These are phyloP conservation scores for Zarea fungicola DNA, from an alignment of 2,329 filamentous ascomycete species.

Conservation along the genomic window DNA sequence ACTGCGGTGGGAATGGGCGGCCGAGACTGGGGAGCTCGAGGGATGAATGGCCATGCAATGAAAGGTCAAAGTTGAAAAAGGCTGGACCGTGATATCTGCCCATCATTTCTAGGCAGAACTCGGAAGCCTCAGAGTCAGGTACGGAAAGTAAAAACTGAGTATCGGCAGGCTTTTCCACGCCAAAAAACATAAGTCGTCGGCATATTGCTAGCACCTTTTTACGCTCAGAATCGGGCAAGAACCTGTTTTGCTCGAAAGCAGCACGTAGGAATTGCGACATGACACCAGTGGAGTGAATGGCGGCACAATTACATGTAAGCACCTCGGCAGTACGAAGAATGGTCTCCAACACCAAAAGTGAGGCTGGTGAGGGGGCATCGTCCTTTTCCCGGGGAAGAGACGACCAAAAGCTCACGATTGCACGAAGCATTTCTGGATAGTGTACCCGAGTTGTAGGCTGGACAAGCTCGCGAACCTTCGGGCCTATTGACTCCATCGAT, in stretches of 20 bases:
- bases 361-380: constrained; percentile 44
- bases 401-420: constrained; percentile 60
- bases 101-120: constrained; percentile 70
- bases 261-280: constrained; percentile 61
- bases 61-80: constrained; percentile 91
- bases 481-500: constrained; percentile 32
- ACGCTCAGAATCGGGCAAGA: constrained; percentile 51
- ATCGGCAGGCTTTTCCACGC: constrained; percentile 76
- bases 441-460: constrained; percentile 47
- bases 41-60: constrained; percentile 79
- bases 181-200: constrained; percentile 64
- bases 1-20: constrained; percentile 74
- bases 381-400: constrained; percentile 48
- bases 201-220: constrained; percentile 61
- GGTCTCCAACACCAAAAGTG: constrained; percentile 61
- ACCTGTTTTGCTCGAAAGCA: constrained; percentile 49
- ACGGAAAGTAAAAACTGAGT: constrained; percentile 65
- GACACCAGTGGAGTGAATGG: constrained; percentile 67
- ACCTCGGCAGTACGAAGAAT: constrained; percentile 52
- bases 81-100: constrained; percentile 70
- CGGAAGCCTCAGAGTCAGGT: constrained; percentile 49
- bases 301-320: constrained; percentile 64
- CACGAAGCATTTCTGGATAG: constrained; percentile 59
- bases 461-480: constrained; percentile 44
- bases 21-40: constrained; percentile 86